Evolutionary conservation across 2,329 filamentous ascomycete genomes (phyloP).

Genomic region (Ambrosiella xylebori): DNA sequence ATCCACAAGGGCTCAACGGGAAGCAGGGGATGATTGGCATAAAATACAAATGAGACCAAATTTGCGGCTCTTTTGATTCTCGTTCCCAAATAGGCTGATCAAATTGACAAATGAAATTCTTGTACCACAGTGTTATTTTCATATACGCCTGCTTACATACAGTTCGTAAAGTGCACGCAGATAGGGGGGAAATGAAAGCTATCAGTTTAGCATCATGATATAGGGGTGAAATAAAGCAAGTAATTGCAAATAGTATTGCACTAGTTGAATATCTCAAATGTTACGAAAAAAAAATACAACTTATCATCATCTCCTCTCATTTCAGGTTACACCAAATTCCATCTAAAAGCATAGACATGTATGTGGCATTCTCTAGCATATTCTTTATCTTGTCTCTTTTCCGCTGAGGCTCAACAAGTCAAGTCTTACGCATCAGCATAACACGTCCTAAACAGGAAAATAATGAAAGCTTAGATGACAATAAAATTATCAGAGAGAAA

Average conservation of each 20-base stretch:
- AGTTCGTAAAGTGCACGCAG: neutral
- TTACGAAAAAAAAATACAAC: neutral
- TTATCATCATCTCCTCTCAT: neutral
- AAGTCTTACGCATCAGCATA: neutral
- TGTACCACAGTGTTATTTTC: neutral
- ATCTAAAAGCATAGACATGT: neutral
- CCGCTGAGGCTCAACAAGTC: conserved; percentile 3
- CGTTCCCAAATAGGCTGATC: neutral
- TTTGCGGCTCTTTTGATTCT: neutral
- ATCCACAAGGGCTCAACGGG: neutral
- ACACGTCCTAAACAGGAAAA: neutral
- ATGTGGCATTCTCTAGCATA: neutral
- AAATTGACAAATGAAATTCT: neutral
- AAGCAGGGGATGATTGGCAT: neutral
- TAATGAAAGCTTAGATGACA: neutral
- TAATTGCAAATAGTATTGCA: neutral
- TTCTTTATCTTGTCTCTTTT: neutral
- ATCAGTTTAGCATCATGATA: neutral
- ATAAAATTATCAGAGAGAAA: neutral
- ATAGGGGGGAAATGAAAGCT: neutral
- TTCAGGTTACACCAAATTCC: neutral
- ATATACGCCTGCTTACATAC: neutral
- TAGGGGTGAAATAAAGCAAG: neutral
- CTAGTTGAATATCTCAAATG: neutral
- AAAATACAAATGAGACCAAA: neutral